Percentiles rank a stretch among this genome's conserved stretches.
Evolutionary conservation across 1,284 basidiomycete species (phyloP).

Genomic region (Trametes polyzona): DNA sequence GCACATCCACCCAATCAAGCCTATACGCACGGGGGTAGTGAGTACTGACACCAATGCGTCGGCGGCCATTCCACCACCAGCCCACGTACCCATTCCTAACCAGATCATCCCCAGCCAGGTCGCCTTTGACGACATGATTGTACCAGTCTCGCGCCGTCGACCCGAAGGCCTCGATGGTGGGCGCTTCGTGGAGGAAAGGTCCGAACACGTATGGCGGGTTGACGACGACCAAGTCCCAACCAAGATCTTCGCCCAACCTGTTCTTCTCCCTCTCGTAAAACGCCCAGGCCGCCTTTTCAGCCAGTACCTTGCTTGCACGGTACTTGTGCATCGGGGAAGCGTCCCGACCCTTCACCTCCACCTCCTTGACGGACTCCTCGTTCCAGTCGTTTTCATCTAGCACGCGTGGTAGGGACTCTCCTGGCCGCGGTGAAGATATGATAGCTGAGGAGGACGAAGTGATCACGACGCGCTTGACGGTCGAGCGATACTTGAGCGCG

Average conservation of each 20-base stretch:
- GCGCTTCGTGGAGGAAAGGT: slow-evolving; percentile 54
- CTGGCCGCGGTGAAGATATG: slow-evolving; percentile 33
- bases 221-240: slow-evolving; percentile 57
- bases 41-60: no score
- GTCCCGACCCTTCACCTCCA: slow-evolving; percentile 56
- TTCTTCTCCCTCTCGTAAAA: slow-evolving; percentile 56
- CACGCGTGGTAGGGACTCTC: slow-evolving; percentile 6
- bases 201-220: slow-evolving; percentile 58
- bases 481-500: slow-evolving; percentile 1
- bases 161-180: slow-evolving; percentile 49
- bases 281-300: slow-evolving; percentile 59
- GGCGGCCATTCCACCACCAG: no score
- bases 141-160: slow-evolving; percentile 46
- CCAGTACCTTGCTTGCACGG: slow-evolving; percentile 67
- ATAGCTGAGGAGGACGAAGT: slow-evolving; percentile 62
- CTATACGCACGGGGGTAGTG: slow-evolving; percentile 8
- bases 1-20: slow-evolving; percentile 54
- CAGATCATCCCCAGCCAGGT: slow-evolving; percentile 13
- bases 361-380: slow-evolving; percentile 50
- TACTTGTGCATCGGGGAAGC: slow-evolving; percentile 52
- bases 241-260: slow-evolving; percentile 32
- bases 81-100: slow-evolving; percentile 15
- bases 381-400: slow-evolving; percentile 70
- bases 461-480: slow-evolving; percentile 52
- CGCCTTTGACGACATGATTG: slow-evolving; percentile 36